Conservation (phyloP, 371 early-diverging fungal genomes). For the Chytridium lagenaria region DNA sequence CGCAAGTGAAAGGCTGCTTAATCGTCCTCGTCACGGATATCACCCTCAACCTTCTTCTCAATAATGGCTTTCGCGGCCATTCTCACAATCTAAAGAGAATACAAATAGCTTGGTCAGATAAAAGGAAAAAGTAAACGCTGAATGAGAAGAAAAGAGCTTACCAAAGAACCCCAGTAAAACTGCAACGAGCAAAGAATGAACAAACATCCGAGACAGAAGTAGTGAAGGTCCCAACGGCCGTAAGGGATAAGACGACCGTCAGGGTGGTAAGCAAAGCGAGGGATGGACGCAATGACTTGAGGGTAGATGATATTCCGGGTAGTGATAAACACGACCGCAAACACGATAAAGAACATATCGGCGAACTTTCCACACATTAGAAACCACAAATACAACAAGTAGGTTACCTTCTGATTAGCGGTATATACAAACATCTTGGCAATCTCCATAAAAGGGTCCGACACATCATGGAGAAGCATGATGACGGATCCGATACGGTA, state of each 20-base stretch:
- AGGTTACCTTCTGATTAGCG: constrained; percentile 44
- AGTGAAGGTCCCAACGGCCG: constrained; percentile 17
- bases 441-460: too few species aligned
- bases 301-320: constrained; percentile 56
- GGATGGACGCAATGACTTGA: constrained; percentile 43
- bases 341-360: constrained; percentile 57
- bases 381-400: too few species aligned
- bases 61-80: constrained; percentile 45
- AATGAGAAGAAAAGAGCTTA: not conserved
- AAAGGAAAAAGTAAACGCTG: not conserved
- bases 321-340: constrained; percentile 60
- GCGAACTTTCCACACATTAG: constrained; percentile 41
- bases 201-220: constrained; percentile 37
- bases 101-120: not conserved
- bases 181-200: constrained; percentile 48
- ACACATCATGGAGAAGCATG: constrained; percentile 55
- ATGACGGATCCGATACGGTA: constrained; percentile 60
- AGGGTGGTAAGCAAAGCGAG: constrained; percentile 25
- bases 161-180: constrained; percentile 50
- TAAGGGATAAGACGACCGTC: constrained; percentile 41
- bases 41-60: constrained; percentile 46
- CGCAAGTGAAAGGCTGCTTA: too few species aligned
- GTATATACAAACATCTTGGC: constrained; percentile 66
- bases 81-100: constrained; percentile 35
- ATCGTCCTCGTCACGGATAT: constrained; percentile 46